phyloP scores from a whole-genome alignment of 2,329 filamentous ascomycete species.

The Penicillium sp. region DNA sequence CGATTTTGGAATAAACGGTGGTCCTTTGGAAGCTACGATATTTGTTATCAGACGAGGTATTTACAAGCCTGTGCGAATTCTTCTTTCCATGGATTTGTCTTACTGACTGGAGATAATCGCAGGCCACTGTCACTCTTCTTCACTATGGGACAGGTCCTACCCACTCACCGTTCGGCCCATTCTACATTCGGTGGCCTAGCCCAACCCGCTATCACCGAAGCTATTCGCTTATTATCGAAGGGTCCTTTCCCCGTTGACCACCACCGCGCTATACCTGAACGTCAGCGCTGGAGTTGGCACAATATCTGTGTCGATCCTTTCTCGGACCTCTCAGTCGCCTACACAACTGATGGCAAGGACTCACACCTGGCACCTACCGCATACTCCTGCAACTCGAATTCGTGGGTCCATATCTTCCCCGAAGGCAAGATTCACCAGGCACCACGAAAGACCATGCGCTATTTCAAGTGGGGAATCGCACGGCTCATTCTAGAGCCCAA shows the following conservation, averaged over 20 bases:
- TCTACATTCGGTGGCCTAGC: constrained; percentile 75
- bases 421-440: constrained; percentile 92
- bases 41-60: constrained; percentile 83
- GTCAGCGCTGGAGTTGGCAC: constrained; percentile 32
- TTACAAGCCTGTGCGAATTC: constrained; percentile 13
- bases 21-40: constrained; percentile 86
- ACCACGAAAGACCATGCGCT: constrained; percentile 67
- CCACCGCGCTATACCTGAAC: constrained; percentile 33
- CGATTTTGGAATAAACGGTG: constrained; percentile 71
- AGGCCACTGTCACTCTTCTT: constrained; percentile 72
- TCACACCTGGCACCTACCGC: constrained; percentile 61
- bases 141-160: constrained; percentile 76
- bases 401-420: constrained; percentile 92
- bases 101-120: constrained; percentile 5
- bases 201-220: constrained; percentile 79
- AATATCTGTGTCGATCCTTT: constrained; percentile 43
- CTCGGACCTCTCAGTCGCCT: constrained; percentile 37
- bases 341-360: constrained; percentile 34
- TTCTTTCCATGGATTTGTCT: background rate
- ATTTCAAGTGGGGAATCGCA: constrained; percentile 97
- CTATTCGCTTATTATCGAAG: constrained; percentile 71
- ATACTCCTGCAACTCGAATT: constrained; percentile 59
- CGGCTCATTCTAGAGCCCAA: constrained; percentile 83
- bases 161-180: constrained; percentile 72
- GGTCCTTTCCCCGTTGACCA: constrained; percentile 47